These are phyloP conservation scores for Pseudogymnoascus sp. DNA, from an alignment of 2,329 filamentous ascomycete species.

Conservation along the genomic window DNA sequence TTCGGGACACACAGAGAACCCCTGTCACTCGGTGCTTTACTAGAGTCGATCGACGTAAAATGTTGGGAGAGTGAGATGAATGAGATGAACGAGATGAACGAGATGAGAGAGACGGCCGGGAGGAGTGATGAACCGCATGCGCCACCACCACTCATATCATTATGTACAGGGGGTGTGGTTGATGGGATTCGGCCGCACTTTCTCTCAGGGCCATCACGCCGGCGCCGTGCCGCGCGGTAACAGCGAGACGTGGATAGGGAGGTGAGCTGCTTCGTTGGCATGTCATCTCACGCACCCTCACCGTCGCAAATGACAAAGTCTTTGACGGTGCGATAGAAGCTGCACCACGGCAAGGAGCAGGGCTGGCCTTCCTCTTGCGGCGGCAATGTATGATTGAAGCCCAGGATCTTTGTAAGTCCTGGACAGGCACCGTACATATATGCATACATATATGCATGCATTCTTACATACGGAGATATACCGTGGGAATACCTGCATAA, in stretches of 20 bases:
- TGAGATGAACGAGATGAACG: background rate
- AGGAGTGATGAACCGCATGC: background rate
- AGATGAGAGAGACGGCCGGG: background rate
- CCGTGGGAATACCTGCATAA: background rate
- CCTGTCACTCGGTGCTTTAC: background rate
- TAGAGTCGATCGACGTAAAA: background rate
- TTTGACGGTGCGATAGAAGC: background rate
- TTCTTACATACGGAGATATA: constrained; percentile 1
- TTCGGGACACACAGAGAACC: background rate
- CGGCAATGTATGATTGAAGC: background rate
- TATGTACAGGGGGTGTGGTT: background rate
- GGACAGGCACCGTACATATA: background rate
- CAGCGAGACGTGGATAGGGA: background rate
- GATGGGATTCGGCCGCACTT: background rate
- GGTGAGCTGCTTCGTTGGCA: background rate
- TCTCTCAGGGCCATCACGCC: background rate
- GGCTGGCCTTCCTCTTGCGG: background rate
- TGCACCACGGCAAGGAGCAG: background rate
- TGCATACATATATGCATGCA: constrained; percentile 4
- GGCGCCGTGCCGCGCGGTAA: background rate
- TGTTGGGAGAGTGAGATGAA: background rate
- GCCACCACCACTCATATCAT: background rate
- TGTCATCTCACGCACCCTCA: background rate
- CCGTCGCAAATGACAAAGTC: background rate
- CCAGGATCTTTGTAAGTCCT: too few species aligned